These are phyloP conservation scores for Solanum tarijense DNA, from an alignment of 257 asterid species.

Conservation along the genomic window DNA sequence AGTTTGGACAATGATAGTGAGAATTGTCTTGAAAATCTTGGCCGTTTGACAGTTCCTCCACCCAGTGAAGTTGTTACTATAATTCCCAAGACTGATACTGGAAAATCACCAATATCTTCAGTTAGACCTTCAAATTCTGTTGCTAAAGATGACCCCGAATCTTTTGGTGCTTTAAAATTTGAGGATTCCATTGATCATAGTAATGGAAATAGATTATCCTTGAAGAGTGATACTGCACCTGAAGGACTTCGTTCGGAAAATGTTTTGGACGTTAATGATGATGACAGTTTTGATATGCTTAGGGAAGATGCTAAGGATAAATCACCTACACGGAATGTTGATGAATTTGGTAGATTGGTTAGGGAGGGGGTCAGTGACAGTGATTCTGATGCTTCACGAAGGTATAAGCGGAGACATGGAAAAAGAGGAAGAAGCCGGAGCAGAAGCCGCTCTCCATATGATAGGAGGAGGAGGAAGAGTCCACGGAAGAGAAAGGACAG, in stretches of 20 bases:
- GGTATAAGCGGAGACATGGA: slow-evolving; percentile 28
- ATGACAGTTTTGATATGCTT: slow-evolving; percentile 14
- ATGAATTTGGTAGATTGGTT: slow-evolving; percentile 85
- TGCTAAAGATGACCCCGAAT: slow-evolving; percentile 16
- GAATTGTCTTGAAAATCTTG: slow-evolving; percentile 19
- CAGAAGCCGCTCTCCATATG: slow-evolving; percentile 75
- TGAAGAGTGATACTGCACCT: slow-evolving; percentile 5
- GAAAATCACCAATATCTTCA: slow-evolving; percentile 3
- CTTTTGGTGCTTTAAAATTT: slow-evolving; percentile 8
- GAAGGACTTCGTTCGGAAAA: slow-evolving; percentile 10
- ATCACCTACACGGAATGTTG: slow-evolving; percentile 37
- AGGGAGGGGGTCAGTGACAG: slow-evolving; percentile 76
- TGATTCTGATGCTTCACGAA: slow-evolving; percentile 58
- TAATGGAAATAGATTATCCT: slow-evolving; percentile 17
- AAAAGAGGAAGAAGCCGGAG: slow-evolving; percentile 65
- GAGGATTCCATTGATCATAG: slow-evolving; percentile 18
- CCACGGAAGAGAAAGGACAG: slow-evolving; percentile 62
- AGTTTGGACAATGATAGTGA: slow-evolving; percentile 33
- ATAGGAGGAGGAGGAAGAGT: slow-evolving; percentile 58
- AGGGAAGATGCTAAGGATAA: slow-evolving; percentile 22
- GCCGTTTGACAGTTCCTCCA: slow-evolving; percentile 3
- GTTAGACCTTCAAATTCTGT: slow-evolving; percentile 18
- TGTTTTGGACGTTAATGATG: slow-evolving; percentile 8
- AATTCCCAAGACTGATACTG: slow-evolving; percentile 17
- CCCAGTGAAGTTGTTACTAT: slow-evolving; percentile 14